Conservation (phyloP, 192 early-diverging fungal genomes). For the Spizellomyces sp. region DNA sequence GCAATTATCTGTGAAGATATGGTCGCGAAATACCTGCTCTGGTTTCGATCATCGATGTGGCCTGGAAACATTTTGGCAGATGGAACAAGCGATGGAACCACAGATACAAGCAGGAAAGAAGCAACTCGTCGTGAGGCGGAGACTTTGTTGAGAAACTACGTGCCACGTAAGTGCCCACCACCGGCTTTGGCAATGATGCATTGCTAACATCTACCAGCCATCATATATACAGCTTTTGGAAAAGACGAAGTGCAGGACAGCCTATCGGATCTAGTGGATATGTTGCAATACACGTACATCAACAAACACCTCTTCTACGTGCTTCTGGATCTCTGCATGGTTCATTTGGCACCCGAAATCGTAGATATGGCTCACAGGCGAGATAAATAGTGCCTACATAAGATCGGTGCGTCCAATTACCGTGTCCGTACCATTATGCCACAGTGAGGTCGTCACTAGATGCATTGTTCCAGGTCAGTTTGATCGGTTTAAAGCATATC, state of each 20-base stretch:
- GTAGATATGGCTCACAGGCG: too few relatives aligned
- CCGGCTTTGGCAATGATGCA: too few relatives aligned
- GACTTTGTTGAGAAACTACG: too few relatives aligned
- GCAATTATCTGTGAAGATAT: neutral
- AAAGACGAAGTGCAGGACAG: slow-evolving; percentile 20
- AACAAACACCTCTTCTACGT: slow-evolving; percentile 44
- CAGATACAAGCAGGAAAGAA: too few relatives aligned
- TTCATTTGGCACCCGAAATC: slow-evolving; percentile 32
- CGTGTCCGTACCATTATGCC: slow-evolving; percentile 21
- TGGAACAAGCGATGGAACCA: too few relatives aligned
- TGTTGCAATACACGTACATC: slow-evolving; percentile 36
- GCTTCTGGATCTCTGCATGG: slow-evolving; percentile 35
- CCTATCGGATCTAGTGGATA: slow-evolving; percentile 22
- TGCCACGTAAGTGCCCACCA: too few relatives aligned
- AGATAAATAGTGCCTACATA: neutral
- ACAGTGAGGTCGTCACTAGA: slow-evolving; percentile 37
- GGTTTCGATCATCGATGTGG: neutral
- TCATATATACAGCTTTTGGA: neutral
- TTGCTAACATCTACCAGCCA: too few relatives aligned
- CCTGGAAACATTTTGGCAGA: neutral
- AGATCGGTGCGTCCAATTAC: neutral
- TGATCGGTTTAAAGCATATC: neutral
- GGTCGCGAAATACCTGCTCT: slow-evolving; percentile 1
- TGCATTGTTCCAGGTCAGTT: neutral
- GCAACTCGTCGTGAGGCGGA: too few relatives aligned